Percentiles rank a stretch among this genome's conserved stretches.
These are phyloP conservation scores for Ophiostoma sp. DNA, from an alignment of 2,329 filamentous ascomycete species.

Conservation along the genomic window DNA sequence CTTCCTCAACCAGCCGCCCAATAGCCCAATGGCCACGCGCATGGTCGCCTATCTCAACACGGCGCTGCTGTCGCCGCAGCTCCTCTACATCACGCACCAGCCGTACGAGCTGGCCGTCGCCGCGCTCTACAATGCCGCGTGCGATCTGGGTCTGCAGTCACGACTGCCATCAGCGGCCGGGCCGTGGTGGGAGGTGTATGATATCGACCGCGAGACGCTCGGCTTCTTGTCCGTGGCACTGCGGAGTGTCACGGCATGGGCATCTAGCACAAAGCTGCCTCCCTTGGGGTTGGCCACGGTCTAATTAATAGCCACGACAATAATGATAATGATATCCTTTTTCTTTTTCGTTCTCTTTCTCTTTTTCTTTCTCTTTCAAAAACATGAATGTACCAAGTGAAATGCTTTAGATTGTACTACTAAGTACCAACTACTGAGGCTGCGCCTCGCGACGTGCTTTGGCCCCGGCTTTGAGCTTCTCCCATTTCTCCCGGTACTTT, in stretches of 20 bases:
- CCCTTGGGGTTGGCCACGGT: neutral
- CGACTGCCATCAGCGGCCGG: constrained; percentile 58
- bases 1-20: constrained; percentile 52
- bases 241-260: constrained; percentile 70
- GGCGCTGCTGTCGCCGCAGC: constrained; percentile 77
- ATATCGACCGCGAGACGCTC: constrained; percentile 88
- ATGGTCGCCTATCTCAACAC: constrained; percentile 79
- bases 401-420: neutral
- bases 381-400: neutral
- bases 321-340: neutral
- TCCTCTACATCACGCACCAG: constrained; percentile 88
- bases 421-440: neutral
- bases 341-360: too few relatives aligned
- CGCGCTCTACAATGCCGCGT: constrained; percentile 82
- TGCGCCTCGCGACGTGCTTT: constrained; percentile 50
- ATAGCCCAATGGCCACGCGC: constrained; percentile 55
- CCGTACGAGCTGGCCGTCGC: constrained; percentile 79
- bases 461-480: constrained; percentile 55
- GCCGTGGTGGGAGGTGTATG: constrained; percentile 98
- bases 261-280: constrained; percentile 33
- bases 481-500: constrained; percentile 58
- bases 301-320: neutral
- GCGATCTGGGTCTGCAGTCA: constrained; percentile 66
- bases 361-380: neutral
- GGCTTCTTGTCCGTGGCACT: constrained; percentile 87